Evolutionary conservation across 2,329 filamentous ascomycete genomes (phyloP).

Genomic region (Fusarium buxicola): DNA sequence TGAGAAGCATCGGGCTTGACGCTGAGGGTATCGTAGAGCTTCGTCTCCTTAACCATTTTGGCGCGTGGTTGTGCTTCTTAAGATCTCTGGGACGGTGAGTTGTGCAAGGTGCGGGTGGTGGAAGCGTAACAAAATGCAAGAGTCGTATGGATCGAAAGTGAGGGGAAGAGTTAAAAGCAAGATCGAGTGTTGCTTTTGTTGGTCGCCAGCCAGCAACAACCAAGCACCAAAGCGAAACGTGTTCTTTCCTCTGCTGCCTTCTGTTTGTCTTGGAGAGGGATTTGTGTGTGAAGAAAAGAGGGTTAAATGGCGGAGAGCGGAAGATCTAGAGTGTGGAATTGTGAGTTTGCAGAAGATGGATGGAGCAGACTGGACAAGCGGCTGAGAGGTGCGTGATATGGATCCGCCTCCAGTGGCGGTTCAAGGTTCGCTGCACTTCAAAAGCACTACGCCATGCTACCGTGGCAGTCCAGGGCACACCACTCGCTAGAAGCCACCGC

Average conservation of each 20-base stretch:
- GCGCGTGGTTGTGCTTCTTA: slow-evolving; percentile 27
- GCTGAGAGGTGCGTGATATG: slow-evolving; percentile 36
- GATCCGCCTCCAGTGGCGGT: slow-evolving; percentile 43
- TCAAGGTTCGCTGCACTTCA: slow-evolving; percentile 7
- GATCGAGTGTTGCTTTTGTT: slow-evolving; percentile 21
- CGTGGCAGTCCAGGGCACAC: slow-evolving; percentile 27
- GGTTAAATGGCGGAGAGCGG: slow-evolving; percentile 23
- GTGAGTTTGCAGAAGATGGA: slow-evolving; percentile 43
- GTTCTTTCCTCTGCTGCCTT: slow-evolving; percentile 9
- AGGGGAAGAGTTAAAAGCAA: slow-evolving; percentile 16
- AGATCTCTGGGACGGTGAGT: slow-evolving; percentile 1
- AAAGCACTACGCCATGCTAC: slow-evolving; percentile 33
- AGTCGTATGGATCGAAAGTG: slow-evolving; percentile 22
- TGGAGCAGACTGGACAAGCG: slow-evolving; percentile 15
- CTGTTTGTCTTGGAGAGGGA: slow-evolving; percentile 1
- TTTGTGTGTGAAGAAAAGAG: slow-evolving; percentile 12
- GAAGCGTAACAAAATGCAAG: slow-evolving; percentile 5
- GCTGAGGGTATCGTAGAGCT: slow-evolving; percentile 89
- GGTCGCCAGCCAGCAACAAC: slow-evolving; percentile 19
- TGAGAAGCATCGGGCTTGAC: slow-evolving; percentile 84
- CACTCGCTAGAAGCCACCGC: slow-evolving; percentile 25
- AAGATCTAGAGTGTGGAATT: slow-evolving; percentile 27
- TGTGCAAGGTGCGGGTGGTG: slow-evolving; percentile 20
- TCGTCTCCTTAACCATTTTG: slow-evolving; percentile 93
- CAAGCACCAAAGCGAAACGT: slow-evolving; percentile 24